phyloP scores from a whole-genome alignment of 768 basidiomycete species.

The Tubosaeta sp. region DNA sequence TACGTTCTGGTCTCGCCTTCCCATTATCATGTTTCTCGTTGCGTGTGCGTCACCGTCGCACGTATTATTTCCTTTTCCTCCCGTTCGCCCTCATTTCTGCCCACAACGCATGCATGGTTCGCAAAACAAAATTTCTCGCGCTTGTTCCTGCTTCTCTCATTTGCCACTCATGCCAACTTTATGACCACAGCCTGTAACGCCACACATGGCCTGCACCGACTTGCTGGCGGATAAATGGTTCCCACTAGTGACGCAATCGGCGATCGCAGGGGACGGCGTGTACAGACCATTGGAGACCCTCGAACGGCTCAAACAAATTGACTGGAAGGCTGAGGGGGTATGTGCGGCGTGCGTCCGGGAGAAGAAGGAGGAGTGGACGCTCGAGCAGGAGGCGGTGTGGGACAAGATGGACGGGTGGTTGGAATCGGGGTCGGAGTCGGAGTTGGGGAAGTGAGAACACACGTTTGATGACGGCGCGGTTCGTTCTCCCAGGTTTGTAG shows the following conservation, averaged over 20 bases:
- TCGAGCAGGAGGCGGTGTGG: slow-evolving; percentile 60
- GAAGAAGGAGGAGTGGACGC: slow-evolving; percentile 64
- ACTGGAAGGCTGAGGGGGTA: slow-evolving; percentile 57
- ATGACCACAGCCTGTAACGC: slow-evolving; percentile 41
- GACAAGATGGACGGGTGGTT: slow-evolving; percentile 58
- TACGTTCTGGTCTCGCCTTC: slow-evolving; percentile 12
- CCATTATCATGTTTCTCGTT: background rate
- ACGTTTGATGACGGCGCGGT: background rate
- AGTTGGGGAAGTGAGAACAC: background rate
- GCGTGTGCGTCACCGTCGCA: background rate
- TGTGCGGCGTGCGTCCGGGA: slow-evolving; percentile 55
- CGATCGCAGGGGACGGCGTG: slow-evolving; percentile 57
- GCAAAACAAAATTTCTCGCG: too few relatives aligned
- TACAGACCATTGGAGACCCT: slow-evolving; percentile 72
- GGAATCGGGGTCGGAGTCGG: slow-evolving; percentile 4
- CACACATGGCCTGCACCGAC: slow-evolving; percentile 73
- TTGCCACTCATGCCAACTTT: background rate
- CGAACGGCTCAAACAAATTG: slow-evolving; percentile 50
- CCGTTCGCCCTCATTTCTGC: background rate
- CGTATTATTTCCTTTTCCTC: background rate
- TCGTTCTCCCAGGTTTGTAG: background rate
- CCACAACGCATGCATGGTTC: background rate
- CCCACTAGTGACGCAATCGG: slow-evolving; percentile 62
- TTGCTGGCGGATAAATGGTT: slow-evolving; percentile 71
- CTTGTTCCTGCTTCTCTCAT: background rate